Conservation (phyloP, 306 rosid species). For the Gastrolobium villosum region DNA sequence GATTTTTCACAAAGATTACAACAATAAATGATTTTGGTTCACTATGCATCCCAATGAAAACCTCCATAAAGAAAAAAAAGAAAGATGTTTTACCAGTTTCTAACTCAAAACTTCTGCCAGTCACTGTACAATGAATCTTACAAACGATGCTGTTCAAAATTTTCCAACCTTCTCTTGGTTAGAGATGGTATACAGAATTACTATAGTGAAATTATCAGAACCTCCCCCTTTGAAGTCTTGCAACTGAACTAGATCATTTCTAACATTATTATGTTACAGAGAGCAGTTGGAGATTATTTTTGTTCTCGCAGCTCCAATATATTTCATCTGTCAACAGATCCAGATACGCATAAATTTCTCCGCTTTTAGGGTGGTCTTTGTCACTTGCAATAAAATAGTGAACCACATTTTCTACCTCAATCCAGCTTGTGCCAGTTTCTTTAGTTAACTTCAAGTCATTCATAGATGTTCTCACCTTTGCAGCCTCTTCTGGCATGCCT, state of each 20-base stretch:
- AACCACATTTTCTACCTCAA: slow-evolving; percentile 54
- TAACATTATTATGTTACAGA: slow-evolving; percentile 11
- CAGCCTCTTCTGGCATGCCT: slow-evolving; percentile 64
- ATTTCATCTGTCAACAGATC: slow-evolving; percentile 50
- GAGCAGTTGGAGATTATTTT: slow-evolving; percentile 32
- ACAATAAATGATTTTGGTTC: background rate
- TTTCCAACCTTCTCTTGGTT: slow-evolving; percentile 20
- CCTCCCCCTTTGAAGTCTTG: slow-evolving; percentile 4
- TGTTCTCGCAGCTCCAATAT: slow-evolving; percentile 7
- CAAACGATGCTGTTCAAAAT: background rate
- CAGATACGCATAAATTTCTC: slow-evolving; percentile 58
- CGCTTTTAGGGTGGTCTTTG: slow-evolving; percentile 54
- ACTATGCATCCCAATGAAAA: slow-evolving; percentile 23
- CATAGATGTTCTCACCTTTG: slow-evolving; percentile 64
- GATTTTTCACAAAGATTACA: slow-evolving; percentile 10
- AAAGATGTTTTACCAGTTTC: background rate
- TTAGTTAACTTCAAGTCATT: slow-evolving; percentile 59
- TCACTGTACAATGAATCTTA: slow-evolving; percentile 26
- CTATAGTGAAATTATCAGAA: background rate
- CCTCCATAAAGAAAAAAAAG: background rate
- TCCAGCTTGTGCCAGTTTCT: slow-evolving; percentile 69
- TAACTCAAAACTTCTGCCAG: background rate
- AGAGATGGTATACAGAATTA: slow-evolving; percentile 12
- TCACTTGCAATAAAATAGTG: slow-evolving; percentile 67
- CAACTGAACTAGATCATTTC: slow-evolving; percentile 16